Base-by-base conservation (phyloP, 2,329 filamentous ascomycete species). In the Pseudogymnoascus sp. region DNA sequence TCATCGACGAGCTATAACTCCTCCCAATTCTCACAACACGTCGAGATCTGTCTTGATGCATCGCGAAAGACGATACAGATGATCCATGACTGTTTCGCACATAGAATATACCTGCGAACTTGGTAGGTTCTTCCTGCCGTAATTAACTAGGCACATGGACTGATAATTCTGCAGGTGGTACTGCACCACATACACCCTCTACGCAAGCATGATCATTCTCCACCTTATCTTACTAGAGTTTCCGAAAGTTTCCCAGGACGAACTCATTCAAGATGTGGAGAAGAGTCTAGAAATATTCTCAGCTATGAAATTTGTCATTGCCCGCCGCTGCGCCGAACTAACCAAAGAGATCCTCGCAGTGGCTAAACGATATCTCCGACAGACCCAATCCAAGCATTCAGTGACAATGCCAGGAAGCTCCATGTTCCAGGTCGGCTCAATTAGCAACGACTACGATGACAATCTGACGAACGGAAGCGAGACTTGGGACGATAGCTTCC, bases 181-280 rank as follows among this genome's bases (percentile, higher is more conserved):
- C 50, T 71, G 70, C 33, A 70, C 70, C 38, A 72, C 71, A 14
- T 72, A 72, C 59, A 67, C 69, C 6, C 63, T 72, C n/a, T 71
- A 72, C 60, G 70, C 69, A 5, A 67, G 66, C 60, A 72, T 72
- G 69, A 72, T 72, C 28, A 63, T 72, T 20, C 68, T 72, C 6
- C 66, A 72, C 47, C 62, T 69, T n/a, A 58, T 71, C 7, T 64
- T 71, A 37, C 66, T 65, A 4, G 62, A 65, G 22, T 63, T 66
- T 30, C 65, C 64, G 12, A 58, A 58, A 2, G 63, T 67, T 9
- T 61, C 62, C 36, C 63, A 64, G 22, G 62, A 67, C 5, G 66
- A 68, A 9, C 64, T 71, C n/a, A 50, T 71, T 6, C 35, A 60
- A 2, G 68, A 69, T 30, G 69, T 72, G 1, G 68, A 71, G 38